These are phyloP conservation scores for Escallonia rubra DNA, from an alignment of 129 eudicot genomes.

Conservation along the genomic window DNA sequence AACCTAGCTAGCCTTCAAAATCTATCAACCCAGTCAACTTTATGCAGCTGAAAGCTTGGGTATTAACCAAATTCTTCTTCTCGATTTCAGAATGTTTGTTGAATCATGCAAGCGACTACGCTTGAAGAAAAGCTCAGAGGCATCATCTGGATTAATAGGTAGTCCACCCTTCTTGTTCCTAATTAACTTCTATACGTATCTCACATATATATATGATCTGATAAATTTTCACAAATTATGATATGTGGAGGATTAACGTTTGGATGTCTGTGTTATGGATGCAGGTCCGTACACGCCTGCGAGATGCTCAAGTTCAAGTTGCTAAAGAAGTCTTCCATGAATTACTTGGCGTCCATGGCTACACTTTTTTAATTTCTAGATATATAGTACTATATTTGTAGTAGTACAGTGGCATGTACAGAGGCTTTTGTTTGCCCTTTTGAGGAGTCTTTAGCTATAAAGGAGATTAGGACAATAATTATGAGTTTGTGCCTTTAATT, in stretches of 20 bases:
- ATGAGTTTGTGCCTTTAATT: neutral
- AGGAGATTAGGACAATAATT: neutral
- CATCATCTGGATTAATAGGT: slow-evolving; percentile 48
- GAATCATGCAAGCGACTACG: slow-evolving; percentile 79
- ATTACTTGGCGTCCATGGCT: neutral
- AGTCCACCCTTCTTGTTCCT: neutral
- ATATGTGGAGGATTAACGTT: too few relatives aligned
- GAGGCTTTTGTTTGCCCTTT: slow-evolving; percentile 1
- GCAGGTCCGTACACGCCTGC: slow-evolving; percentile 35
- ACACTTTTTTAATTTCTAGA: neutral
- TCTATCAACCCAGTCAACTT: neutral
- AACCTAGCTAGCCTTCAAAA: neutral
- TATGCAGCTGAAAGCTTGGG: neutral
- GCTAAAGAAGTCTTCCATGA: neutral
- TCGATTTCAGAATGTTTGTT: slow-evolving; percentile 67
- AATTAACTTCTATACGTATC: neutral
- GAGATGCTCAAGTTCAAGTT: slow-evolving; percentile 37
- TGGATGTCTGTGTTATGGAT: neutral
- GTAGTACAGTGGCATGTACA: neutral
- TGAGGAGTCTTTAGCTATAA: neutral
- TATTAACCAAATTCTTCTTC: neutral
- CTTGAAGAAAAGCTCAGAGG: slow-evolving; percentile 65
- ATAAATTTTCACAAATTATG: too few relatives aligned
- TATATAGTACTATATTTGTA: too few relatives aligned
- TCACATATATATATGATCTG: neutral